These are phyloP conservation scores for Brachypodium distachyon DNA, from an alignment of 202 grass and related monocot genomes.

Conservation along the genomic window DNA sequence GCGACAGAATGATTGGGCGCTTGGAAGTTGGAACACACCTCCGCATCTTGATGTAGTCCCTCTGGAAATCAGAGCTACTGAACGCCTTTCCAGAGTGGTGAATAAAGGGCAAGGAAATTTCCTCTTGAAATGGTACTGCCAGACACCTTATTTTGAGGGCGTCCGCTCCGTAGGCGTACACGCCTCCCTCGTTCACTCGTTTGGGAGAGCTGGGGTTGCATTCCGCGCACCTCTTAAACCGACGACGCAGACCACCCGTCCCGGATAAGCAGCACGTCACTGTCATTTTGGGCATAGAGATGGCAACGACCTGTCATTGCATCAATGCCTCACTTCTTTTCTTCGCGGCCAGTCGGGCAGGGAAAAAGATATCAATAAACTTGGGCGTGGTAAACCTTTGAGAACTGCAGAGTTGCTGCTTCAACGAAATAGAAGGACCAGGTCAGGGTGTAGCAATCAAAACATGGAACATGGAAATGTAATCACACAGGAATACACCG, in stretches of 20 bases:
- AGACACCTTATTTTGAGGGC: no score
- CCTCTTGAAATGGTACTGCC: background rate
- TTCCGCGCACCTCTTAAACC: conserved; percentile 3
- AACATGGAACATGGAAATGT: background rate
- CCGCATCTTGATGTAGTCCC: background rate
- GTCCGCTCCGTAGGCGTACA: no score
- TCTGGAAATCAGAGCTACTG: background rate
- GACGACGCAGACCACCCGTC: background rate
- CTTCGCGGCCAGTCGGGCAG: background rate
- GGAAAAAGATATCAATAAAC: background rate
- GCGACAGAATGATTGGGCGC: background rate
- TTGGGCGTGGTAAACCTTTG: background rate
- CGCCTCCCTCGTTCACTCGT: no score
- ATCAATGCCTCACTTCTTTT: background rate
- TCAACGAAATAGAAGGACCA: background rate
- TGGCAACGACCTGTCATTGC: background rate
- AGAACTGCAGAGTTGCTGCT: background rate
- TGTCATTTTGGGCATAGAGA: background rate
- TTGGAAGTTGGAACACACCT: background rate
- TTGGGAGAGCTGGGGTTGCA: background rate
- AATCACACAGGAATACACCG: background rate
- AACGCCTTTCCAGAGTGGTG: background rate
- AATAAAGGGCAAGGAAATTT: background rate
- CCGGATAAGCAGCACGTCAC: conserved; percentile 23
- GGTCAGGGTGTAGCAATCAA: background rate